Evolutionary conservation across 768 basidiomycete species (phyloP), one percentile per base, ranked within the genome.

Genomic region (Lactarius deliciosus): DNA sequence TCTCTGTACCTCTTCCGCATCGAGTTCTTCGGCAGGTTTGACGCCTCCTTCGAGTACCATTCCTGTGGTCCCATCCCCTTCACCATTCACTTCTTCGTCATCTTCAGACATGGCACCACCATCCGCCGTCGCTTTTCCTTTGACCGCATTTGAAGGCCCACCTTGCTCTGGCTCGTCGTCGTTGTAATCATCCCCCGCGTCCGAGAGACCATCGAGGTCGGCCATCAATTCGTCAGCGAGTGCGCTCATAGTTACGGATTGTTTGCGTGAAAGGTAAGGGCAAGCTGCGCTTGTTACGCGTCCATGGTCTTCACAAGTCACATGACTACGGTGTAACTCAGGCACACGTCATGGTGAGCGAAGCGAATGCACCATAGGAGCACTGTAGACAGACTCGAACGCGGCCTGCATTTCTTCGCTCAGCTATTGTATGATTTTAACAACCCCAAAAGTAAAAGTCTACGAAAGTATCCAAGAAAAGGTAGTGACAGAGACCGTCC

Each of bases 11-110:
- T 96, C 94, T 70, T 96, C 96, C 34, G 81, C 88, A 75, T 98
- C 95, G 54, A 98, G 81, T 78, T 99, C 96, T 45, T 98, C 95
- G n/a, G 96, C 94, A 16, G 96, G 96, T 70, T 85, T 86, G 15
- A 96, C 81, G 11, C 96, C 96, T 0, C 95, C 96, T 63, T 91
- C 91, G 0, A 91, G 81, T 5, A 93, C 88, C 16, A 96, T 81
- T 6, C 82, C 82, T 0, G 82, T 83, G 7, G 82, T 76, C 6
- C 69, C 76, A 41, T 76, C 75, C 57, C 76, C 79, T 58, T 80
- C 76, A 1, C 77, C 82, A 8, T 75, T 83, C 11, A 75, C 83
- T 32, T 76, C 80, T 36, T 81, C 84, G 40, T 81, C 83, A 1
- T 78, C 81, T 34, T 85, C 86, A 10, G 84, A 84, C 79, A 86